phyloP scores from a whole-genome alignment of 2,329 filamentous ascomycete genomes.

The Pezicula neosporulosa region DNA sequence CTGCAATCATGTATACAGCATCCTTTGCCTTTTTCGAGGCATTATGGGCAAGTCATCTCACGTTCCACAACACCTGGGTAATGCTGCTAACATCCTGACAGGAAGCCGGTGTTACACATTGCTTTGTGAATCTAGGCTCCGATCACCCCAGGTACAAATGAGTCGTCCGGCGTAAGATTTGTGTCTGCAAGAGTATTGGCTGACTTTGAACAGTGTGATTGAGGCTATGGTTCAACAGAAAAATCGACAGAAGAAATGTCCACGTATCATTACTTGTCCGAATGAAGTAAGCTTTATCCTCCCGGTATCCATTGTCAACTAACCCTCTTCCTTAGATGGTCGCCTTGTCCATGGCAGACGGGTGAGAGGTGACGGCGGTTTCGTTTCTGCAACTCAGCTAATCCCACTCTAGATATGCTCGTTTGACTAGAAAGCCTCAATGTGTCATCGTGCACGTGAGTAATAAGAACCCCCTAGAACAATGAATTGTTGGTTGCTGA shows the following conservation, averaged over 20 bases:
- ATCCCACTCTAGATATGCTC: conserved; percentile 49
- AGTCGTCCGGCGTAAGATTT: too few relatives aligned
- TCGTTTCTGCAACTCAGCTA: too few relatives aligned
- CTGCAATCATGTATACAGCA: neutral
- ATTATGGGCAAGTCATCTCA: conserved; percentile 44
- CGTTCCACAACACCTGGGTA: conserved; percentile 29
- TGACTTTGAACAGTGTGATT: conserved; percentile 42
- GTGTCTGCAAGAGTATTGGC: too few relatives aligned
- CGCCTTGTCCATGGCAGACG: conserved; percentile 73
- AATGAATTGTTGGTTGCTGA: neutral
- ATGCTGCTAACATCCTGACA: conserved; percentile 11
- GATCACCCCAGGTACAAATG: conserved; percentile 47
- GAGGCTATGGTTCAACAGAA: conserved; percentile 72
- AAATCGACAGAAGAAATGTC: conserved; percentile 61
- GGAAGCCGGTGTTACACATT: conserved; percentile 44
- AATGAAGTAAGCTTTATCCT: conserved; percentile 51
- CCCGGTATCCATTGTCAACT: conserved; percentile 6
- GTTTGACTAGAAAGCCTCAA: conserved; percentile 63
- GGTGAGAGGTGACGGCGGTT: too few relatives aligned
- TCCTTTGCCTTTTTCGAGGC: conserved; percentile 69
- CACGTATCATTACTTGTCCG: conserved; percentile 66
- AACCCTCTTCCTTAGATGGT: conserved; percentile 52
- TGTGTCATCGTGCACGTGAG: conserved; percentile 61
- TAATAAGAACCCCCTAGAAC: neutral
- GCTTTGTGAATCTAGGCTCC: conserved; percentile 58